Percentiles rank a stretch among this genome's conserved stretches.
Conservation (phyloP, 176 grass and related monocot species). For the Avena atlantica region DNA sequence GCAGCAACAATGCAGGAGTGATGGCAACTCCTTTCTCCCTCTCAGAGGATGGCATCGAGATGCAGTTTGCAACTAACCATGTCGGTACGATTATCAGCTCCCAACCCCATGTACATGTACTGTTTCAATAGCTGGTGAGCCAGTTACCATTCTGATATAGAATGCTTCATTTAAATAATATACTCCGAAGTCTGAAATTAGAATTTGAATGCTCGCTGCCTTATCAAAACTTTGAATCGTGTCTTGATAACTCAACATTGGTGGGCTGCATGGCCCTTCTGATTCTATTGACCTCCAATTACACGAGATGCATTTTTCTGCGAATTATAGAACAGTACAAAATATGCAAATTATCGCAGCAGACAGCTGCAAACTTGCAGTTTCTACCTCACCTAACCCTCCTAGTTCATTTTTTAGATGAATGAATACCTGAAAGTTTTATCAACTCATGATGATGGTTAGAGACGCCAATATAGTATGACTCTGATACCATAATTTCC, state of each 20-base stretch:
- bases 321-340: background rate
- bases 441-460: background rate
- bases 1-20: no score
- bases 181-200: background rate
- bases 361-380: background rate
- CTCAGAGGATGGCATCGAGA: no score
- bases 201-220: background rate
- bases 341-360: background rate
- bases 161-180: background rate
- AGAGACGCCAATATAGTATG: background rate
- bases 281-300: background rate
- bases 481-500: conserved; percentile 33
- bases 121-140: conserved; percentile 6
- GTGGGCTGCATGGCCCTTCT: background rate
- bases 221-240: background rate
- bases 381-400: conserved; percentile 1
- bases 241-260: background rate
- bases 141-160: background rate
- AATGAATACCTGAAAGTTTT: background rate
- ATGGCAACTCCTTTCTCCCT: no score
- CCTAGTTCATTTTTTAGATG: background rate
- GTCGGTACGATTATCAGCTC: conserved; percentile 53
- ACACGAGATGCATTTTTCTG: background rate
- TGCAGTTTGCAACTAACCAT: conserved; percentile 37
- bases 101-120: background rate